Base-by-base conservation (phyloP, 768 basidiomycete genomes). In the Tulasnella sp. region DNA sequence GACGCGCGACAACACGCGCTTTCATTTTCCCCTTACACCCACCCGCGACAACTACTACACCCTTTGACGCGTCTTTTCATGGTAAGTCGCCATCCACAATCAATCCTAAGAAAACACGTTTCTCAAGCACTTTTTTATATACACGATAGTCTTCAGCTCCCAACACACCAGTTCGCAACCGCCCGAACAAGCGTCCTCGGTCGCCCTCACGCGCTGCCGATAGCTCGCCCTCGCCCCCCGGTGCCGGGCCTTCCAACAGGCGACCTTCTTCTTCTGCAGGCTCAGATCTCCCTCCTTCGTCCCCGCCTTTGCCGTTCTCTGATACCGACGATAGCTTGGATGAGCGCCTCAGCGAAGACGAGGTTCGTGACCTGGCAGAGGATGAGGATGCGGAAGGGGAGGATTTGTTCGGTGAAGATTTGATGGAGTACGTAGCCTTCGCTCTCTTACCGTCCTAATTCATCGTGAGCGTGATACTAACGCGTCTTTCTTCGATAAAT, bases 341-440 rank as follows among this genome's bases (percentile, higher is more conserved):
- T 52, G 92, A 93, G 77, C 12, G 90, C 92, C 79, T 89, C 86
- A 1, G 86, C 82, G 74, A 89, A 91, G 80, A 84, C 89, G 91
- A 87, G 19, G 81, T 80, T 34, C 78, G 80, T 25, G 79, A 78
- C 3, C 88, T 86, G 8, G 79, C 78, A 31, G 85, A 85, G 37
- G 93, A 89, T n/a, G 93, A 91, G 14, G 94, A 88, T n/a, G 54
- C 29, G 9, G 92, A 93, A 31, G 93, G 93, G 45, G 97, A 98
- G 82, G 97, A 99, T 84, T 88, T 99, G 58, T 98, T 96, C 82
- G 93, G 87, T 40, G 90, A 95, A n/a, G 86, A 85, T 71, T 80
- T 86, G 81, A 83, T 93, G 77, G 89, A 92, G 82, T 85, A 87
- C 86, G 96, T 93, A 72, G 15, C 64, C 38, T 14, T 12, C 45